phyloP scores from a whole-genome alignment of 2,329 filamentous ascomycete genomes.

The Helicocarpus griseus region DNA sequence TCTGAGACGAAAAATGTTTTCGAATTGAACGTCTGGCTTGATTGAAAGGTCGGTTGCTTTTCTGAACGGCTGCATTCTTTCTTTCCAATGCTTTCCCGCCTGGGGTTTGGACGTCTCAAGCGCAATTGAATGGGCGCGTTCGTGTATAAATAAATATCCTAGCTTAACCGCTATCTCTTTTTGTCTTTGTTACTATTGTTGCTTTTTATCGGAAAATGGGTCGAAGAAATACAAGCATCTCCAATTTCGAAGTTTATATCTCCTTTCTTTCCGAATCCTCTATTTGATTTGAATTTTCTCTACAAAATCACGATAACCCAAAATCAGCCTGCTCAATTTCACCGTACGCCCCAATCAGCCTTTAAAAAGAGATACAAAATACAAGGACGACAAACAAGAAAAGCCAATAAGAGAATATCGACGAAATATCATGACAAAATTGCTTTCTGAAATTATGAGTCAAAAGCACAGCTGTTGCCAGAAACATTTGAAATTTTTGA shows the following conservation, averaged over 20 bases:
- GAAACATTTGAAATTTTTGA: too few relatives aligned
- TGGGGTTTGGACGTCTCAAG: not conserved
- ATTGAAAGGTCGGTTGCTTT: not conserved
- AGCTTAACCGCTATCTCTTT: not conserved
- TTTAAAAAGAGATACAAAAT: too few relatives aligned
- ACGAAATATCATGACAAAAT: too few relatives aligned
- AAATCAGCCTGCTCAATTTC: too few relatives aligned
- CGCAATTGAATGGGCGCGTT: not conserved
- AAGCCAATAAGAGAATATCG: too few relatives aligned
- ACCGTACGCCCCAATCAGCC: too few relatives aligned
- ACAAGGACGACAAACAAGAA: too few relatives aligned
- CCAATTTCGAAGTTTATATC: not conserved
- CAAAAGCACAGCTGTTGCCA: too few relatives aligned
- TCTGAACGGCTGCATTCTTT: not conserved
- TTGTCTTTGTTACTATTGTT: not conserved
- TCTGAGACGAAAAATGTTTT: not conserved
- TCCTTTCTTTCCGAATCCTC: too few relatives aligned
- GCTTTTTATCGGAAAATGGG: not conserved
- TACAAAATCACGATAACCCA: too few relatives aligned
- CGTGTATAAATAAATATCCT: constrained; percentile 5
- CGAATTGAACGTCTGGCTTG: not conserved
- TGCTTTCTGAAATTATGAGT: too few relatives aligned
- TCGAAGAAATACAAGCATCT: constrained; percentile 1
- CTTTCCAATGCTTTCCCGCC: not conserved
- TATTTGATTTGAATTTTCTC: too few relatives aligned